Evolutionary conservation across 108 stramenopile species (phyloP).

Genomic region (Schizochytrium sp.): DNA sequence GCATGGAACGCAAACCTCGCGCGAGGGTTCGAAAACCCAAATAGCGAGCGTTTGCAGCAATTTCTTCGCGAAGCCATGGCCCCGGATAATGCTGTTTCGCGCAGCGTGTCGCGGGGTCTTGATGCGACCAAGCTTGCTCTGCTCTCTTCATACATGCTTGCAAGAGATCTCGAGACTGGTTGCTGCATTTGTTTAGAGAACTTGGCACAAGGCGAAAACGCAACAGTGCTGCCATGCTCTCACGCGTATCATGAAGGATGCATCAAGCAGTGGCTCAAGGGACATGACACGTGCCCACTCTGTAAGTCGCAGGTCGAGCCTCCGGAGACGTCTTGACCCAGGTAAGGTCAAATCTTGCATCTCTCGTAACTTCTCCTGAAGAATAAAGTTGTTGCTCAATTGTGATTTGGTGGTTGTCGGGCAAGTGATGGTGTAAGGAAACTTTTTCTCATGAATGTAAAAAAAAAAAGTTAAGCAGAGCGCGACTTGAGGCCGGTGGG

Average conservation of each 20-base stretch:
- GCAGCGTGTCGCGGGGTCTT: neutral
- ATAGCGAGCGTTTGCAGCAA: neutral
- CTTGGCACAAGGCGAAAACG: neutral
- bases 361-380: too few relatives aligned
- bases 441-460: too few relatives aligned
- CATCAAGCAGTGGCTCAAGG: neutral
- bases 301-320: neutral
- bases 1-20: neutral
- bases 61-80: neutral
- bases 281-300: neutral
- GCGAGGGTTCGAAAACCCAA: neutral
- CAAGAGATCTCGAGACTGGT: neutral
- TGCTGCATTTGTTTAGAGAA: conserved; percentile 3
- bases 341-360: too few relatives aligned
- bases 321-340: neutral
- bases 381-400: too few relatives aligned
- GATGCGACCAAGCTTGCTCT: neutral
- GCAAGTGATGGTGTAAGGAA: too few relatives aligned
- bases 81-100: neutral
- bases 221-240: neutral
- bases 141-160: neutral
- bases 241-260: conserved; percentile 1
- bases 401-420: too few relatives aligned
- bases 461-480: too few relatives aligned
- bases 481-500: neutral